Evolutionary conservation across 2,329 filamentous ascomycete genomes (phyloP).

Genomic region (Coniella vitis): DNA sequence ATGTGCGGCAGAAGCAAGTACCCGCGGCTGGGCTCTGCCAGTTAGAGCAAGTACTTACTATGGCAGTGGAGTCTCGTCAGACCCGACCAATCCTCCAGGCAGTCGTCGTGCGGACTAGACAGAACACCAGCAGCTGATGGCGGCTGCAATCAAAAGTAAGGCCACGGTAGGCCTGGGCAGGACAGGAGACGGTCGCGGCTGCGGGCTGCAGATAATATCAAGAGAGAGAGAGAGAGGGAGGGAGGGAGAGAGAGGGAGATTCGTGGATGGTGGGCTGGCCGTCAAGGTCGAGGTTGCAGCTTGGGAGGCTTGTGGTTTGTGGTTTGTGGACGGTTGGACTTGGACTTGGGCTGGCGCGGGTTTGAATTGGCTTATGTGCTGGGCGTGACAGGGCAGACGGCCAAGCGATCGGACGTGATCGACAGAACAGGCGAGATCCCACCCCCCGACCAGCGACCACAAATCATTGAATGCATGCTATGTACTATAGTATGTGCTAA

Average conservation of each 20-base stretch:
- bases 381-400: not conserved
- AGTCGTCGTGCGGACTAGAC: conserved; percentile 1
- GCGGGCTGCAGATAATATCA: too few relatives aligned
- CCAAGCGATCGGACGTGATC: not conserved
- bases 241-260: too few relatives aligned
- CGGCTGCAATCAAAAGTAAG: not conserved
- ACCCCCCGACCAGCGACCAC: not conserved
- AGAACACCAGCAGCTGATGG: conserved; percentile 6
- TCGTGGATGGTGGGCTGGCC: too few relatives aligned
- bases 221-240: not conserved
- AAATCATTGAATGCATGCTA: not conserved
- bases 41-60: not conserved
- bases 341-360: too few relatives aligned
- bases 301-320: too few relatives aligned
- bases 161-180: not conserved
- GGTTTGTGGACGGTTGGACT: too few relatives aligned
- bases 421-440: not conserved
- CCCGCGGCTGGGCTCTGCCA: not conserved
- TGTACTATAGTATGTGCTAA: too few relatives aligned
- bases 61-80: not conserved
- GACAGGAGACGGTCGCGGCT: not conserved
- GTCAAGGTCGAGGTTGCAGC: too few relatives aligned
- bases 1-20: not conserved
- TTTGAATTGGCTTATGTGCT: too few relatives aligned
- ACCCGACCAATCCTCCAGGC: not conserved